Base-by-base conservation (phyloP, 2,329 filamentous ascomycete species). In the Nemania bipapillata region DNA sequence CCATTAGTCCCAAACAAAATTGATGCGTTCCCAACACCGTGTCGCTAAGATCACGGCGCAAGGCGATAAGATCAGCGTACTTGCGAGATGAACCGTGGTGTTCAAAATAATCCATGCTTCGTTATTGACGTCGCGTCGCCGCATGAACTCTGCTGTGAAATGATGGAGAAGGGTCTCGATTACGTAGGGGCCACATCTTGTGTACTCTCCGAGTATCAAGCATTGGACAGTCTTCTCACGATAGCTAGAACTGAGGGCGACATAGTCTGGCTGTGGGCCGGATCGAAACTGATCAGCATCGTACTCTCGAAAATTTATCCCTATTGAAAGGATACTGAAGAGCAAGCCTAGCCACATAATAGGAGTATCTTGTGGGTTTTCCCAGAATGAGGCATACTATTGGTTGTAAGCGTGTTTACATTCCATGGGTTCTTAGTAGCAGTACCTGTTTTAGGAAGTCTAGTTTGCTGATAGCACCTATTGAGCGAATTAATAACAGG, bases 291-390 rank as follows among this genome's bases (percentile, higher is more conserved):
- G 45, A 9, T 69, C 70, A 17, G 58, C 52, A 20, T 69, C 65
- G 22, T 66, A 64, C n/a, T 67, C 59, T 57, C 71, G 73, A 30
- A 72, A 70, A 32, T 74, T 73, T 5, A 74, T 70, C 1, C 83
- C 79, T 6, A 85, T 75, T 58, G 80, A 81, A 52, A 86, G 74
- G 3, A 86, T 84, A 5, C 78, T 79, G 72, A 82, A 86, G 0
- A 86, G 70, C 1, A 85, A 76, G 0, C 81, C 84, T 11, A 86
- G 60, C 84, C 84, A 86, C 65, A 82, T 80, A 2, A 80, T 74
- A 0, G 83, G 78, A 1, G 77, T 78, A 0, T 70, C 71, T 2
- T 73, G 64, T 3, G 81, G 82, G 11, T 81, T 70, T 7, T 76
- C 65, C 83, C 84, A 86, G 63, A 85, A 86, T 0, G 72, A 73